Evolutionary conservation across 805 yeast genomes (phyloP), one percentile per base, ranked within the genome.

Genomic region (Wickerhamiella spandovensis): DNA sequence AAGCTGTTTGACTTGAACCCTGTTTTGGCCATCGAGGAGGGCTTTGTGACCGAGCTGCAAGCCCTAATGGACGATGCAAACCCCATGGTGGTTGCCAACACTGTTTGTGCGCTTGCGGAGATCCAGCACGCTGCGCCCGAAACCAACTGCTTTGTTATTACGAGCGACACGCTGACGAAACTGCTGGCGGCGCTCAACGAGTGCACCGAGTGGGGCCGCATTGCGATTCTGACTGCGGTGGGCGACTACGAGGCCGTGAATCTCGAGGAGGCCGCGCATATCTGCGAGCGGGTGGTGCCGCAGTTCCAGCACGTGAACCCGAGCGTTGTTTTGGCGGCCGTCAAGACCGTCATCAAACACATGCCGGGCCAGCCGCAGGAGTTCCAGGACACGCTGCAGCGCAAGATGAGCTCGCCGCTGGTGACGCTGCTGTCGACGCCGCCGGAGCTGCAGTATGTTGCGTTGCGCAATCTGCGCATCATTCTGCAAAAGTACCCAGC

Each of bases 201-300:
- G 68, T 90, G 97, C 68, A 89, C 97, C 0, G 99, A 92, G 69
- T 92, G 99, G 99, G 98, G 98, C 10, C 77, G 98, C 61, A 84
- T 92, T 56, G 78, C 97, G 1, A 84, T 92, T 43, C 72, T 92
- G 52, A 78, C 84, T 1, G 88, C 95, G 1, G 68, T 92, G 55
- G 74, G 87, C 6, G 89, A 82, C 44, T 90, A 82, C 64, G 62
- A 70, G 5, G 72, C 94, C 0, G 59, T 63, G 1, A 76, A 73
- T 44, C 63, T 69, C 2, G 70, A 74, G 15, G 95, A 89, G 62
- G 88, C 95, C 1, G 79, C 76, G 53, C 88, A 85, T 61, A 85
- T 90, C 49, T 76, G 90, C 54, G 97, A 90, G 60, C 75, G 95
- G 54, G 88, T 87, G 9, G 77, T 85, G 9, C 97, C 98, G 13